Evolutionary conservation across 1,139 yeast genomes (phyloP), one percentile per base, ranked within the genome.

Genomic region (Candida smagusa): DNA sequence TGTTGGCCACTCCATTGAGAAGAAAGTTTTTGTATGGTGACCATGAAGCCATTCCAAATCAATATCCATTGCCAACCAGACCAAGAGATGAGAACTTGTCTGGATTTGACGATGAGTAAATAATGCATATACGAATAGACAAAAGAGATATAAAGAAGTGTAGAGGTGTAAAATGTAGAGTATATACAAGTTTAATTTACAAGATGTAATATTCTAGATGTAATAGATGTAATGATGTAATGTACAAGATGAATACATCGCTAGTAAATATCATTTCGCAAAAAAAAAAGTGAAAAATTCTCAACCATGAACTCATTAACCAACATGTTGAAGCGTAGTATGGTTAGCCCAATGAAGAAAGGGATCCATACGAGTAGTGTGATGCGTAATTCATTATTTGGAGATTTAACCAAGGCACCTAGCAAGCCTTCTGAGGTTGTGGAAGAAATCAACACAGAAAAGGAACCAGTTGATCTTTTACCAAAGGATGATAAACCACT

Each of bases 1-100:
- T 83, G 49, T 66, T 72, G 35, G 73, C 75, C 37, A 74, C 90
- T 36, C 92, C 92, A 34, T 56, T 84, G 40, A 80, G 95, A 72
- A 76, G 84, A 60, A 79, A 75, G 59, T 81, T 68, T 56, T 62
- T 81, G 44, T 86, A 79, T 55, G 74, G 69, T 28, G 90, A 84
- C 57, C 84, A 82, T 43, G 77, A 68, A 34, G 82, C 84, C 28
- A 68, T 86, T 46, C 95, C 95, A 37, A 51, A 63, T 40, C 69
- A 77, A 24, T 86, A 86, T 59, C 95, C 95, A 28, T 63, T 80
- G 48, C 85, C 85, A 40, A 59, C 67, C 33, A 70, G 83, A 48
- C 65, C 76, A 32, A 75, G 85, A 57, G 77, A 75, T 49, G 50
- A 53, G 28, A 54, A 54, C 33, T 65, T 79, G 56, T 50, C 61